Base-by-base conservation (phyloP, 2,329 filamentous ascomycete species). In the Fusarium coicis region DNA sequence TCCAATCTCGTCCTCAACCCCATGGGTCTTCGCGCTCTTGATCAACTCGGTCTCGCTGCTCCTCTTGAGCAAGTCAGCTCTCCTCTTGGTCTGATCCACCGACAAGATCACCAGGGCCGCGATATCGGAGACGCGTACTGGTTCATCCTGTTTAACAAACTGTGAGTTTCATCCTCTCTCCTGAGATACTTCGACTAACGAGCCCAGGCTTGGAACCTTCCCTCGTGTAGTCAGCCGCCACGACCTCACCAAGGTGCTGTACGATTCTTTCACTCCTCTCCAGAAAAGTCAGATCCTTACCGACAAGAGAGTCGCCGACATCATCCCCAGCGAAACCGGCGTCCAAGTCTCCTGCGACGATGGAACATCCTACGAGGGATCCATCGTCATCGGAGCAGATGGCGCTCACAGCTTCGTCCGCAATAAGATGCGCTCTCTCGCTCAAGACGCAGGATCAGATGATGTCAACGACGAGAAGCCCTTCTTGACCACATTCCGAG, bases 181-280 rank as follows among this genome's bases (percentile, higher is more conserved):
- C 2, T 11, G 5, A 4, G 7, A 8, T 0, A 2, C 26, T 4
- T 5, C 10, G 0, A 5, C 69, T 76, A 43, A 76, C 26, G 5
- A 12, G 5, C 12, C 1, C 2, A 80, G 79, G 6, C 70, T 77
- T 28, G 82, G 81, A n/a, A 67, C 71, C 5, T 42, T 49, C 1
- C 69, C 77, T 4, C 49, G 73, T 1, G 81, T 80, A 15, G 59
- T 84, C 23, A 81, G 83, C 54, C 80, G 84, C 2, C 79, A 79
- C 26, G 74, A 81, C 12, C 72, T 85, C 14, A 77, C 83, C 10
- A 70, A 77, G 12, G 64, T 74, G 8, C 76, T 85, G 2, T 80
- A 80, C 67, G 69, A 79, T 0, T 71, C 74, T 11, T 75, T 83
- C 9, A 69, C 80, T 1, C 66, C 77, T 2, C 61, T 72, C 0